phyloP scores from a whole-genome alignment of 768 basidiomycete genomes.

The Clavaria fumosa region DNA sequence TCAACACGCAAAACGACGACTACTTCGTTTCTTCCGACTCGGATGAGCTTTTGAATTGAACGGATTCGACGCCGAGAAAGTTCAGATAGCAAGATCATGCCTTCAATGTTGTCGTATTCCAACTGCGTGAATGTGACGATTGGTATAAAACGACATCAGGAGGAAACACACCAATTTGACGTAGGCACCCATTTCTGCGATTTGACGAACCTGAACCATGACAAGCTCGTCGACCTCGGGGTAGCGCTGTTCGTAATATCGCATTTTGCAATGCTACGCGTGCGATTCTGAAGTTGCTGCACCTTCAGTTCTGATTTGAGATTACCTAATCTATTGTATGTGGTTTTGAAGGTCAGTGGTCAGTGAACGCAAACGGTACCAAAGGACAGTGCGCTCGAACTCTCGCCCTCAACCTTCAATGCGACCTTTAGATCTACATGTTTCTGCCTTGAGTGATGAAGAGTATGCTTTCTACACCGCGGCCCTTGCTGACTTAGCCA shows the following conservation, averaged over 20 bases:
- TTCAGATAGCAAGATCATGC: slow-evolving; percentile 99
- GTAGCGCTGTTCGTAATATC: slow-evolving; percentile 87
- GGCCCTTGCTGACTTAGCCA: slow-evolving; percentile 37
- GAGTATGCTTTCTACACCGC: slow-evolving; percentile 58
- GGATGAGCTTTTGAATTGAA: slow-evolving; percentile 94
- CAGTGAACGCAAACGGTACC: no score
- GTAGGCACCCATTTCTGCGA: slow-evolving; percentile 99
- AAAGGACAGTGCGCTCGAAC: no score
- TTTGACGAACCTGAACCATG: slow-evolving; percentile 99
- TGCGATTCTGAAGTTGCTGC: no score
- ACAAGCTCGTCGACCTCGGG: slow-evolving; percentile 97
- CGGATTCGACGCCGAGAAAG: slow-evolving; percentile 91
- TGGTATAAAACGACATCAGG: neutral
- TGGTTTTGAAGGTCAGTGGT: no score
- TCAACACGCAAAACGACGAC: slow-evolving; percentile 96
- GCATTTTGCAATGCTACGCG: no score
- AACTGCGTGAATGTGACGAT: slow-evolving; percentile 34
- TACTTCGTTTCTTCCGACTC: slow-evolving; percentile 95
- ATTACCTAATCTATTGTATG: no score
- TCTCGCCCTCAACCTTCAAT: no score
- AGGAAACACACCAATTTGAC: slow-evolving; percentile 74
- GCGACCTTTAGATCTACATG: slow-evolving; percentile 53
- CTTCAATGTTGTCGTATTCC: slow-evolving; percentile 98
- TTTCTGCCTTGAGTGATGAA: slow-evolving; percentile 58
- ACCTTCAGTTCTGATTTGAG: no score